Evolutionary conservation across 495 filamentous ascomycete genomes (phyloP), one percentile per base, ranked within the genome.

Genomic region (Aspergillus campestris): DNA sequence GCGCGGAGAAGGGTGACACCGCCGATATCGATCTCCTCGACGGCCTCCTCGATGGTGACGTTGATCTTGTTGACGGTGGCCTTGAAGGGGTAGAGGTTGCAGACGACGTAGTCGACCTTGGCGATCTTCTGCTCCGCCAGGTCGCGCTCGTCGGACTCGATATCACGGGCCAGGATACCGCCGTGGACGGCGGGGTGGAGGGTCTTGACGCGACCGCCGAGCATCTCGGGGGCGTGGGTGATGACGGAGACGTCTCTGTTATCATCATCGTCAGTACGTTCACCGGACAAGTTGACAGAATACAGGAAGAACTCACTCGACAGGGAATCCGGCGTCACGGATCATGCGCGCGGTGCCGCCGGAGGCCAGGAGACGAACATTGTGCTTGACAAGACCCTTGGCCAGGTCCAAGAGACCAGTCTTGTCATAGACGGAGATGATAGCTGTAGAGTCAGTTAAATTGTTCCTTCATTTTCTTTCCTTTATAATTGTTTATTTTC

Each of bases 21-120:
- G 47, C 90, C 91, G 59, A 98, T 94, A 72, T 98, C 92, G 49
- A 98, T 89, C 72, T 97, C 92, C 69, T 98, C 92, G 14, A 98
- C 91, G 38, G 92, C 92, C 67, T 98, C 92, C 15, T 84, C 77
- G 49, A 98, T 83, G 40, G 90, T 96, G 52, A 97, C 94, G 58
- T 95, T 94, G 72, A 92, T 81, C 74, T 95, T 94, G 47, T 89
- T 84, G 47, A 97, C 79, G 38, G 94, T 96, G 59, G 96, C 89
- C 74, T 95, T 94, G 80, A 98, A 97, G 9, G 90, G 90, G 65
- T 96, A 97, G 18, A 98, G 75, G 71, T 98, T 98, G 83, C 92
- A 97, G 58, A 97, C 84, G 48, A 97, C 90, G 59, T 84, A 98
- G 78, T 97, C 90, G 37, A 98, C 88, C 74, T 96, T 97, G 69